These are phyloP conservation scores for Nicotiana attenuata DNA, from an alignment of 257 asterid species.

Conservation along the genomic window DNA sequence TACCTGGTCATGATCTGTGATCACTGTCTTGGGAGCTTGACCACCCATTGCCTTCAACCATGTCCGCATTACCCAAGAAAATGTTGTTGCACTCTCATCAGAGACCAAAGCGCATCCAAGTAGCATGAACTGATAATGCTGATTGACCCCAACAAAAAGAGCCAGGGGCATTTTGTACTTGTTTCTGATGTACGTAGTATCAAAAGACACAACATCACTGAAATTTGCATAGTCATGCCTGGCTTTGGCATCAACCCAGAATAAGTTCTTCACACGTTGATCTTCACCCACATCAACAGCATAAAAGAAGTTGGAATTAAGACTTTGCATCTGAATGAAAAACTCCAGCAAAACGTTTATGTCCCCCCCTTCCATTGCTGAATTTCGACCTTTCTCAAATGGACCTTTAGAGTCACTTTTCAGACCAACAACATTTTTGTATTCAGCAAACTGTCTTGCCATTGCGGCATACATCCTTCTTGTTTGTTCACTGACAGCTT, in stretches of 20 bases:
- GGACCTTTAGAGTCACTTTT: slow-evolving; percentile 61
- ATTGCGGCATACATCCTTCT: slow-evolving; percentile 90
- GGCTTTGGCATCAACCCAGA: slow-evolving; percentile 94
- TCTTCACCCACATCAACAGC: slow-evolving; percentile 80
- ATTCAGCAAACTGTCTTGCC: slow-evolving; percentile 94
- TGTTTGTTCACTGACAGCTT: slow-evolving; percentile 91
- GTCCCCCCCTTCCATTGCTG: slow-evolving; percentile 60
- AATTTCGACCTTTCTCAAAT: slow-evolving; percentile 64
- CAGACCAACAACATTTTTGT: slow-evolving; percentile 77
- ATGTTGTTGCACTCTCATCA: slow-evolving; percentile 66
- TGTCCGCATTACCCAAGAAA: slow-evolving; percentile 75
- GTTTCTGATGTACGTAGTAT: slow-evolving; percentile 74
- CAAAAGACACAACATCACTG: slow-evolving; percentile 80
- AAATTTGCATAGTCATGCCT: slow-evolving; percentile 74
- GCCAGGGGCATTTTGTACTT: slow-evolving; percentile 83
- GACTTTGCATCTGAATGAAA: slow-evolving; percentile 71
- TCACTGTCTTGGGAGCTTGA: slow-evolving; percentile 72
- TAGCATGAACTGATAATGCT: slow-evolving; percentile 84
- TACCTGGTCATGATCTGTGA: slow-evolving; percentile 67
- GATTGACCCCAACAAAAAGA: slow-evolving; percentile 87
- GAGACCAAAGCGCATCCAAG: slow-evolving; percentile 94
- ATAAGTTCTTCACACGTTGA: slow-evolving; percentile 59
- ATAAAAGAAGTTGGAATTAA: slow-evolving; percentile 73
- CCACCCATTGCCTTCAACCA: slow-evolving; percentile 92
- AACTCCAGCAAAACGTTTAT: slow-evolving; percentile 53